phyloP scores from a whole-genome alignment of 495 filamentous ascomycete species.

The Beverwykella pulmonaria region DNA sequence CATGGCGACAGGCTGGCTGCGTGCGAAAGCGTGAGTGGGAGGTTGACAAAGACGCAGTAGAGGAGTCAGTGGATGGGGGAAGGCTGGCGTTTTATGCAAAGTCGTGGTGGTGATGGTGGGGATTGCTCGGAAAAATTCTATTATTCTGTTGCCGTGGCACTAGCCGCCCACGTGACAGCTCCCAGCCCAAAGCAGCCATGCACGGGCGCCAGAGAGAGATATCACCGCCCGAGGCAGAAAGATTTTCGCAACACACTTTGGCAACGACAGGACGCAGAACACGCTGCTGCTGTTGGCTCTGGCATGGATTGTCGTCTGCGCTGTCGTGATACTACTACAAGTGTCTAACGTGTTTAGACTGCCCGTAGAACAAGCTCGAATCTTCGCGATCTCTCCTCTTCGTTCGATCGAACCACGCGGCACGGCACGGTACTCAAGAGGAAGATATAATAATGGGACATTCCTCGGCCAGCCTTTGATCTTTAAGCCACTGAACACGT shows the following conservation, averaged over 20 bases:
- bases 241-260: background rate
- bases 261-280: background rate
- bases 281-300: background rate
- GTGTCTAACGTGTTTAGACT: background rate
- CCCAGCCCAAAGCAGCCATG: background rate
- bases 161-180: background rate
- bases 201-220: background rate
- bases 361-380: conserved; percentile 33
- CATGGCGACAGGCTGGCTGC: conserved; percentile 62
- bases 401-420: background rate
- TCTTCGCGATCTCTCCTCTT: background rate
- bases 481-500: background rate
- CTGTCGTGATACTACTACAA: no score
- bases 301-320: background rate
- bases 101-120: background rate
- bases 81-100: conserved; percentile 6
- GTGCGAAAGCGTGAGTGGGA: background rate
- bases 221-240: background rate
- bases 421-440: background rate
- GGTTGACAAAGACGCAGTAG: conserved; percentile 1
- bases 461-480: background rate
- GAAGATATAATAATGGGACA: conserved; percentile 8
- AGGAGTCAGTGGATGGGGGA: background rate
- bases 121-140: conserved; percentile 9
- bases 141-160: background rate